phyloP scores from a whole-genome alignment of 371 early-diverging fungal species.

The Mucor lusitanicus region DNA sequence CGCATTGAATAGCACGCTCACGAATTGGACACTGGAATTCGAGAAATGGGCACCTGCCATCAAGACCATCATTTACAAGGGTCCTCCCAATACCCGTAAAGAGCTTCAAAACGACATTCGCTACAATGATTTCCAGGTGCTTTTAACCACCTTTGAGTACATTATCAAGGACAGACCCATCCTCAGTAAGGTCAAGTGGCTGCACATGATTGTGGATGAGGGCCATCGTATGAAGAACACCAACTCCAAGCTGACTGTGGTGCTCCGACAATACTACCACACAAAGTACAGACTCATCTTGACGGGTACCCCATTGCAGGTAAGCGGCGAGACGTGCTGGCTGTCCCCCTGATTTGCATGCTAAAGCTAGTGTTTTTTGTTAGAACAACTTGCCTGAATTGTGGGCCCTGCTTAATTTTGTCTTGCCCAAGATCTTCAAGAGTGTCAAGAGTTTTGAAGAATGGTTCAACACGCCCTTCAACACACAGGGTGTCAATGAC shows the following conservation, averaged over 20 bases:
- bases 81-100: conserved; percentile 74
- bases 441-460: conserved; percentile 96
- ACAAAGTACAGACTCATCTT: conserved; percentile 94
- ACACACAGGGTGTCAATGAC: conserved; percentile 82
- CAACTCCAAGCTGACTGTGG: conserved; percentile 82
- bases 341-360: background rate
- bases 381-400: conserved; percentile 99
- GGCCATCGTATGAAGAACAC: conserved; percentile 99
- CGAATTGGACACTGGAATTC: conserved; percentile 98
- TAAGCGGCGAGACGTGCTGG: conserved; percentile 11
- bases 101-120: conserved; percentile 70
- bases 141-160: conserved; percentile 98
- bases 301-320: conserved; percentile 99
- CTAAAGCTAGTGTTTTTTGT: background rate
- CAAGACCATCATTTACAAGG: conserved; percentile 89
- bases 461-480: conserved; percentile 98
- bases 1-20: conserved; percentile 64
- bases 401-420: conserved; percentile 98
- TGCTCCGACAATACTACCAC: conserved; percentile 82
- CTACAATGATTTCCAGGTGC: conserved; percentile 86
- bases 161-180: conserved; percentile 90
- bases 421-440: conserved; percentile 95
- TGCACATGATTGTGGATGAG: conserved; percentile 97
- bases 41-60: conserved; percentile 98
- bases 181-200: conserved; percentile 89